phyloP scores from a whole-genome alignment of 2,329 filamentous ascomycete species.

The Aspergillus candidus region DNA sequence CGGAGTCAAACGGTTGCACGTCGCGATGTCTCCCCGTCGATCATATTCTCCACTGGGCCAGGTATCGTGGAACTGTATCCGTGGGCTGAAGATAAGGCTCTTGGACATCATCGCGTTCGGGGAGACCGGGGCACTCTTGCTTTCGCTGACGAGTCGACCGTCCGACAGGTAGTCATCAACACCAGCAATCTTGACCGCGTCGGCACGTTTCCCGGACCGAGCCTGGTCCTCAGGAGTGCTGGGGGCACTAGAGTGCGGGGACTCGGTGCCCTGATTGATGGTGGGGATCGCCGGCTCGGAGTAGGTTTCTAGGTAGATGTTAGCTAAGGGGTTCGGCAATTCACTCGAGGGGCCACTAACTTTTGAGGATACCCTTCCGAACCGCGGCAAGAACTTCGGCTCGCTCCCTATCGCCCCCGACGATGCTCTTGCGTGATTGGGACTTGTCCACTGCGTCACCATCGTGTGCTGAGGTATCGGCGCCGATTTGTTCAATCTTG shows the following conservation, averaged over 20 bases:
- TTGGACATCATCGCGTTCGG: slow-evolving; percentile 50
- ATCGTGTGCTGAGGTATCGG: slow-evolving; percentile 49
- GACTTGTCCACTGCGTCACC: slow-evolving; percentile 41
- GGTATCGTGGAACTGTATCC: slow-evolving; percentile 91
- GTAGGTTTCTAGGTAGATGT: slow-evolving; percentile 35
- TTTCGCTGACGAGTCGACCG: slow-evolving; percentile 63
- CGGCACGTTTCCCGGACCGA: slow-evolving; percentile 54
- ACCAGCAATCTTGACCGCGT: slow-evolving; percentile 66
- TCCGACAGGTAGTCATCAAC: slow-evolving; percentile 87
- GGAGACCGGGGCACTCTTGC: slow-evolving; percentile 73
- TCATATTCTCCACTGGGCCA: slow-evolving; percentile 97
- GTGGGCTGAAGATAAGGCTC: slow-evolving; percentile 73
- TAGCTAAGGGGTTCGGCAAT: not conserved
- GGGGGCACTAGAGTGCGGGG: slow-evolving; percentile 76
- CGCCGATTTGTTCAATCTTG: slow-evolving; percentile 72
- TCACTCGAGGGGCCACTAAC: slow-evolving; percentile 46
- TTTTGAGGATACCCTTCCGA: slow-evolving; percentile 92
- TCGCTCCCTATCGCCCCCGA: slow-evolving; percentile 82
- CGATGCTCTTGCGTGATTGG: slow-evolving; percentile 71
- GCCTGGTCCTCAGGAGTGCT: slow-evolving; percentile 78
- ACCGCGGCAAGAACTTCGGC: slow-evolving; percentile 88
- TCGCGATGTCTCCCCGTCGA: slow-evolving; percentile 89
- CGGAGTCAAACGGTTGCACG: slow-evolving; percentile 93
- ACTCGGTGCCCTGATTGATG: slow-evolving; percentile 63
- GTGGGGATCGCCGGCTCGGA: slow-evolving; percentile 61